Evolutionary conservation across 2,329 filamentous ascomycete species (phyloP), one percentile per base, ranked within the genome.

Genomic region (Ascochyta lentis): DNA sequence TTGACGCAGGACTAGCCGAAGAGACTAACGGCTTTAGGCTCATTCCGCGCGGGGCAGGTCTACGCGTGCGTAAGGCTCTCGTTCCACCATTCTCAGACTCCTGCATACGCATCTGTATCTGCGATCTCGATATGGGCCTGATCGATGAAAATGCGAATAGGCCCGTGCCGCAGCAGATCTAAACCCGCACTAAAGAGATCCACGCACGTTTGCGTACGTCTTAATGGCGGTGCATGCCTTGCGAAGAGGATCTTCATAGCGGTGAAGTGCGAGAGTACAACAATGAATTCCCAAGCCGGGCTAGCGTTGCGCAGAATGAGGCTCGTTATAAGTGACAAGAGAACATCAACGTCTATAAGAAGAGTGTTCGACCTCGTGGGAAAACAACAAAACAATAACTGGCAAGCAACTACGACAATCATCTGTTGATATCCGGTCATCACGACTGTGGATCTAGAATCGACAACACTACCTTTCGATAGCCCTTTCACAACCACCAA

Each of bases 21-120:
- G 2, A 8, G 8, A 16, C 35, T 42, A 49, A 41, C 46, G 5
- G 37, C 53, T 56, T 56, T 42, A 19, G 22, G 53, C 31, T n/a
- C 42, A 50, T 56, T 16, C 6, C 42, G 53, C 53, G 53, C 47
- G 6, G 23, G 49, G 47, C 29, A 49, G 15, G 15, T 35, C 9
- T 42, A 43, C 23, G 23, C 47, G 44, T 44, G 31, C 12, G 27
- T 6, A 38, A 38, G 15, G 24, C 34, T 41, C 10, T 22, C 13
- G 15, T 24, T 15, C 42, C 39, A 16, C 49, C 35, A 46, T 23
- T 13, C 19, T 16, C 33, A 35, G 4, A 12, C n/a, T 37, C 9
- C 6, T 37, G 37, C 16, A 22, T 22, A 40, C 16, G 7, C 23
- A 42, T 41, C 23, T 23, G 16, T 29, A n/a, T 29, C 19, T 41